Base-by-base conservation (phyloP, 495 filamentous ascomycete genomes). In the Margaritispora aquatica region DNA sequence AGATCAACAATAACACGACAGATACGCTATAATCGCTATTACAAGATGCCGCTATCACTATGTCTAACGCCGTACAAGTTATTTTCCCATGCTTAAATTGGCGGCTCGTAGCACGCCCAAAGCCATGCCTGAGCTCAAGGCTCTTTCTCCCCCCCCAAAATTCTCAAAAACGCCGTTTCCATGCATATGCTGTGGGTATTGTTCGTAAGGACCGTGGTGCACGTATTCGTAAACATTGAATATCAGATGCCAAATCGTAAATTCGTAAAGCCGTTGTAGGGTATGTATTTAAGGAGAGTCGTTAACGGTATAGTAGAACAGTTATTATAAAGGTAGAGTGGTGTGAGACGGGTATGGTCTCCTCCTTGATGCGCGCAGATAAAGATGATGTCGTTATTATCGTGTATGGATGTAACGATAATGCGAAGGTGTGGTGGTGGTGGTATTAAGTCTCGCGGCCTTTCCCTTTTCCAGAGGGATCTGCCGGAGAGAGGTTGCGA, bases 111-210 rank as follows among this genome's bases (percentile, higher is more conserved):
- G 48, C 58, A 38, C 38, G 20, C 50, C 22, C 23, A 54, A 65
- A 48, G 49, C 34, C 51, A 59, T 34, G 27, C 62, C 59, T 51
- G 23, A 59, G 55, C 41, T 22, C 27, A 49, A 29, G 26, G 41
- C 44, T 31, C 27, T 38, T 51, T n/a, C n/a, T n/a, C n/a, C n/a
- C n/a, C n/a, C n/a, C n/a, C n/a, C 24, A 50, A 59, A 44, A 44
- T 15, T 15, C 11, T 44, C 38, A 44, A 44, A 44, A 66, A 67
- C 64, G 49, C 64, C 64, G 53, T 38, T 59, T 56, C 58, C 51
- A 67, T 62, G 58, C 59, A 63, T 54, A 67, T 64, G 65, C 61
- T 26, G 54, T 15, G 57, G 62, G 47, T 64, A 64, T 67, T 59
- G 59, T 62, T 54, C 56, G 60, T 60, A 64, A 64, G 62, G 62